Conservation (phyloP, 148 eudicot genomes). For the Nepenthes mirabilis region DNA sequence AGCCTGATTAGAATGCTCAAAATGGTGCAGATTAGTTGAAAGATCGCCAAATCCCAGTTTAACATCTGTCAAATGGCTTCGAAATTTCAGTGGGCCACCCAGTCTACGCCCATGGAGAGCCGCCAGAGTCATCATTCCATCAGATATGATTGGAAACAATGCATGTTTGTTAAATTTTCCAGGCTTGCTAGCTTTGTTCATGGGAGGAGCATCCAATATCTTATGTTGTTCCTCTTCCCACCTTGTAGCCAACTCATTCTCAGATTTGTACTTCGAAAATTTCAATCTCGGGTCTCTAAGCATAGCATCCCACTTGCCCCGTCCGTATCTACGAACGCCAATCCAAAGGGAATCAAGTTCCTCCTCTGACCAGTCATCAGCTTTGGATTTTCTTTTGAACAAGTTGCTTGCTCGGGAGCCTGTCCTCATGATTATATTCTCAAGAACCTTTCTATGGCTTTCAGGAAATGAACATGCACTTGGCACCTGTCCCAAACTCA, state of each 20-base stretch:
- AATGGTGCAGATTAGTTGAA: constrained; percentile 22
- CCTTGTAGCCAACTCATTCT: constrained; percentile 53
- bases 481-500: constrained; percentile 52
- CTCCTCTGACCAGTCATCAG: constrained; percentile 81
- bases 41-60: constrained; percentile 66
- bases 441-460: constrained; percentile 82
- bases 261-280: constrained; percentile 52
- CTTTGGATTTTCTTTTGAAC: constrained; percentile 45
- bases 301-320: constrained; percentile 79
- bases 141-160: constrained; percentile 51
- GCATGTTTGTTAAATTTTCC: constrained; percentile 30
- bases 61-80: constrained; percentile 72
- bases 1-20: constrained; percentile 26
- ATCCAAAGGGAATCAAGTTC: constrained; percentile 94
- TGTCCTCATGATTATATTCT: constrained; percentile 73
- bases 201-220: constrained; percentile 42
- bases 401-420: constrained; percentile 45
- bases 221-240: constrained; percentile 86
- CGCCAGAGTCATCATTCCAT: constrained; percentile 62
- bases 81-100: constrained; percentile 41
- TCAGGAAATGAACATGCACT: constrained; percentile 50
- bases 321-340: constrained; percentile 94
- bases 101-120: constrained; percentile 57
- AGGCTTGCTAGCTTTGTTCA: constrained; percentile 26
- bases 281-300: constrained; percentile 61